These are phyloP conservation scores for Penicillium manginii DNA, from an alignment of 495 filamentous ascomycete species.

Conservation along the genomic window DNA sequence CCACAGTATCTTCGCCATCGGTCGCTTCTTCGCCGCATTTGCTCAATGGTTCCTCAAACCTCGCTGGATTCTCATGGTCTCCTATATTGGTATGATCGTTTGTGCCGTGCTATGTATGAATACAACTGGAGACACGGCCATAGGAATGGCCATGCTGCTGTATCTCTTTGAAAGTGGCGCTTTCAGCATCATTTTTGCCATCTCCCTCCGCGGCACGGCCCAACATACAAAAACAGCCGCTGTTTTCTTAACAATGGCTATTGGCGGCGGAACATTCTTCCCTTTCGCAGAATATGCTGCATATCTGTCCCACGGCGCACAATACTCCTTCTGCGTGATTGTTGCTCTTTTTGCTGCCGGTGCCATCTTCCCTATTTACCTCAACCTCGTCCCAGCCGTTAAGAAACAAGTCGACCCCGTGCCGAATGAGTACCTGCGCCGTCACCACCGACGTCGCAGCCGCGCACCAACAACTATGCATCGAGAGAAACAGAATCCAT, in stretches of 20 bases:
- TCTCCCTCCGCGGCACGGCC: slow-evolving; percentile 63
- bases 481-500: slow-evolving; percentile 41
- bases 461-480: slow-evolving; percentile 23
- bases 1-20: slow-evolving; percentile 63
- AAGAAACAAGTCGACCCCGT: slow-evolving; percentile 64
- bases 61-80: slow-evolving; percentile 61
- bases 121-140: slow-evolving; percentile 46
- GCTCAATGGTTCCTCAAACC: slow-evolving; percentile 61
- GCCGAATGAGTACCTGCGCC: slow-evolving; percentile 49
- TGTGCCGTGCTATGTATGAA: slow-evolving; percentile 60
- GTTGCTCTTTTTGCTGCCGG: slow-evolving; percentile 62
- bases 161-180: slow-evolving; percentile 65
- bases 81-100: slow-evolving; percentile 58
- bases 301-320: slow-evolving; percentile 38
- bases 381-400: slow-evolving; percentile 59
- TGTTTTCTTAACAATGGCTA: slow-evolving; percentile 56
- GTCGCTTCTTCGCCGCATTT: slow-evolving; percentile 64
- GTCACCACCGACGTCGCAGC: slow-evolving; percentile 31
- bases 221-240: slow-evolving; percentile 62
- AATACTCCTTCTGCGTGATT: slow-evolving; percentile 59
- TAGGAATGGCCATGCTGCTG: slow-evolving; percentile 56
- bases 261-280: slow-evolving; percentile 60
- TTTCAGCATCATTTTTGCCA: slow-evolving; percentile 66
- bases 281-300: slow-evolving; percentile 58
- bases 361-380: slow-evolving; percentile 61